Base-by-base conservation (phyloP, 352 stramenopile genomes). In the Globisporangium radiosum region DNA sequence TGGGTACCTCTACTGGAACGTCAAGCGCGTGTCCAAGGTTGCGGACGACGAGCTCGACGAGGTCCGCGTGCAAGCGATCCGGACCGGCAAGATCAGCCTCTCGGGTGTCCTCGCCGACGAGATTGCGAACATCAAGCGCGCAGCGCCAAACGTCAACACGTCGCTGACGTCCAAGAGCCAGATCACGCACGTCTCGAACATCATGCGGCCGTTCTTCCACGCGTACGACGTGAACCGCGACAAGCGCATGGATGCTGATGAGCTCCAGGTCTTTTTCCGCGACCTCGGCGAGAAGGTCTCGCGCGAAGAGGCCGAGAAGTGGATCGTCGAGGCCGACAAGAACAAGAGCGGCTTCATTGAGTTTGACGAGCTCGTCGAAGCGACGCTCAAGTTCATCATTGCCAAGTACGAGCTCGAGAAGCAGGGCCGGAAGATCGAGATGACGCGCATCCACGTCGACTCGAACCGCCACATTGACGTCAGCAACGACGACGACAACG, bases 341-440 rank as follows among this genome's bases (percentile, higher is more conserved):
- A 86, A 99, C 70, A 76, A 87, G 43, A 91, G 83, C 64, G 90
- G 94, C 37, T 85, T 75, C 63, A 95, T 99, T 62, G 87, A 96
- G 59, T 98, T 97, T 59, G 76, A 96, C 59, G 96, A 99, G 77
- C 97, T 99, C 59, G 87, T 97, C 17, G 73, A 84, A 59, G 87
- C 88, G 36, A 94, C 88, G 36, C 87, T 96, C 52, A 74, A 76
- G 56, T 91, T 96, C 59, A 63, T 97, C 45, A 70, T 95, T 19
- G 74, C 80, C 58, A 90, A 87, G 63, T 90, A 87, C 59, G 79
- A 91, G 57, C 63, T 77, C 25, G 82, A 92, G 52, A 48, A 66
- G 9, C 68, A 78, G 10, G 78, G 75, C 15, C 68, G 61, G 58
- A 64, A 76, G 13, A 63, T 92, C 52, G 78, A 81, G 45, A 85